Evolutionary conservation across 2,329 filamentous ascomycete species (phyloP).

Genomic region (Cercospora berteroae): DNA sequence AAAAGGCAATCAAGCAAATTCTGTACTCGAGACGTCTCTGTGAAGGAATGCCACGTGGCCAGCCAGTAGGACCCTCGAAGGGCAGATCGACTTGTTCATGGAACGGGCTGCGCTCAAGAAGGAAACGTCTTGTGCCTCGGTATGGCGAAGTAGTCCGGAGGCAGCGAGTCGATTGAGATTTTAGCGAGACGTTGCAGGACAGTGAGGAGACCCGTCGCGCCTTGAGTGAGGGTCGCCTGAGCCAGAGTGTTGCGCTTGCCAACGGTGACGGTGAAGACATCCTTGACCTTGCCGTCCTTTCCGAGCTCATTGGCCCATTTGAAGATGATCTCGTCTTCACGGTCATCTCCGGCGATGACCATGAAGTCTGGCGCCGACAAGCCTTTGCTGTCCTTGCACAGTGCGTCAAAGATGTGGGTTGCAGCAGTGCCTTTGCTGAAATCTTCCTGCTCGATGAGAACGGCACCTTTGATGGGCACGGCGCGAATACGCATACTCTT

Average conservation of each 20-base stretch:
- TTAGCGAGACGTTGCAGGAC: constrained; percentile 36
- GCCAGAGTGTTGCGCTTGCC: constrained; percentile 87
- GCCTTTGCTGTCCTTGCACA: constrained; percentile 28
- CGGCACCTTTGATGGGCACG: constrained; percentile 70
- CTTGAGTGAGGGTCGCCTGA: constrained; percentile 79
- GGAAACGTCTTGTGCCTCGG: constrained; percentile 27
- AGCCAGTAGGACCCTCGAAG: not conserved
- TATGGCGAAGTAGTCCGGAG: constrained; percentile 33
- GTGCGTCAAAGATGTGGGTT: constrained; percentile 63
- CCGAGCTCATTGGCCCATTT: constrained; percentile 82
- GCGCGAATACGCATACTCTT: constrained; percentile 80
- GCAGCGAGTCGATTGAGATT: constrained; percentile 30
- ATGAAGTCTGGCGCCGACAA: constrained; percentile 68
- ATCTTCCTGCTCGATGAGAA: constrained; percentile 80
- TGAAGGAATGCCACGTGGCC: not conserved
- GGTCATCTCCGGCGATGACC: constrained; percentile 83
- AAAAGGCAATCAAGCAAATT: not conserved
- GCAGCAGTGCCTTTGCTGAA: constrained; percentile 88
- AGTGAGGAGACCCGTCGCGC: constrained; percentile 69
- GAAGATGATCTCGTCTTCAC: constrained; percentile 92
- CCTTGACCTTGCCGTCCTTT: constrained; percentile 50
- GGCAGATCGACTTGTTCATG: not conserved
- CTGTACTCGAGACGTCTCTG: not conserved
- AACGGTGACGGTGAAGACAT: constrained; percentile 82
- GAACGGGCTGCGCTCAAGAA: not conserved